Percentiles rank a stretch among this genome's conserved stretches.
Conservation (phyloP, 176 grass and related monocot genomes). For the Aegilops speltoides region DNA sequence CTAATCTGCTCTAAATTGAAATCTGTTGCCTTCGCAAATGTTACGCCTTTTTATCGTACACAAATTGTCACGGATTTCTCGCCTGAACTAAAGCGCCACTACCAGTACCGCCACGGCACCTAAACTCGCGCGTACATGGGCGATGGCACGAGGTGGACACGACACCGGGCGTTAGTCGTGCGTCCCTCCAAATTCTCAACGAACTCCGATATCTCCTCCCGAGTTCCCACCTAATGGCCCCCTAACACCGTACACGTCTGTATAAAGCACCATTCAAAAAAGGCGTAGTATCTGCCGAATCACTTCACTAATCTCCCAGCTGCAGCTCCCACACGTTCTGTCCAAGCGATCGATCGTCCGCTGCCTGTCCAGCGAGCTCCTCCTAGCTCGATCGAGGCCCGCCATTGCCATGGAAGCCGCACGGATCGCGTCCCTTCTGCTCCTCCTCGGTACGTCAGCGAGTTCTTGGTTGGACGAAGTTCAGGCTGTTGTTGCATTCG, state of each 20-base stretch:
- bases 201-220: conserved; percentile 27
- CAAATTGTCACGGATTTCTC: background rate
- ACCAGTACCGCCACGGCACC: conserved; percentile 30
- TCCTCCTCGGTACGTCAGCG: conserved; percentile 27
- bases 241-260: background rate
- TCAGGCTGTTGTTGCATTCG: background rate
- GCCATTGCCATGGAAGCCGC: conserved; percentile 22
- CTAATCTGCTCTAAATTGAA: no score
- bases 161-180: conserved; percentile 22
- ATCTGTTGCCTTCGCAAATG: no score
- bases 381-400: background rate
- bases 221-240: conserved; percentile 22
- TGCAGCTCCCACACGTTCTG: background rate
- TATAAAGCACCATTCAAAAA: background rate
- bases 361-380: background rate
- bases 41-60: no score
- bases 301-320: background rate
- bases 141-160: conserved; percentile 19
- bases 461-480: background rate
- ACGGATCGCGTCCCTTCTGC: background rate
- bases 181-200: conserved; percentile 50
- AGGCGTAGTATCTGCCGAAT: background rate
- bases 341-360: background rate
- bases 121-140: conserved; percentile 13
- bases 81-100: conserved; percentile 22